Evolutionary conservation across 345 rosid genomes (phyloP).

Genomic region (Salix exigua): DNA sequence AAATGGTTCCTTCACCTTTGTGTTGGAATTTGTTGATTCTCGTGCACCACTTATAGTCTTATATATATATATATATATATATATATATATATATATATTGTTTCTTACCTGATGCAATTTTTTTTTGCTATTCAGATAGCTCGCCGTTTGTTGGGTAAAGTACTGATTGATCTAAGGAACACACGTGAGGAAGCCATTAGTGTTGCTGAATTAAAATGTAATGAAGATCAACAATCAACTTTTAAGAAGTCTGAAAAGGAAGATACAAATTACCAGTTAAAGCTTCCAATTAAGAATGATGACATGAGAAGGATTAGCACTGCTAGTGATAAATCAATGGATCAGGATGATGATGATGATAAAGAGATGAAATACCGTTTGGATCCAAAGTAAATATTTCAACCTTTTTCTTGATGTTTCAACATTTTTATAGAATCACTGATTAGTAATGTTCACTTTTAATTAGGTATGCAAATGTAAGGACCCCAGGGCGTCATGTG

Average conservation of each 20-base stretch:
- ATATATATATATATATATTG: neutral
- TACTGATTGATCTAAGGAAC: conserved; percentile 93
- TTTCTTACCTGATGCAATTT: neutral
- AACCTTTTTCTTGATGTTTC: conserved; percentile 4
- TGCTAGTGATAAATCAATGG: conserved; percentile 60
- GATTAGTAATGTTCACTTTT: conserved; percentile 7
- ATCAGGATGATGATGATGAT: conserved; percentile 88
- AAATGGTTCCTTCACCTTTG: neutral
- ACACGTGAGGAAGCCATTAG: conserved; percentile 94
- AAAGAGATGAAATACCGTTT: conserved; percentile 91
- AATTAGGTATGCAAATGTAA: conserved; percentile 92
- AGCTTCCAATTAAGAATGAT: conserved; percentile 47
- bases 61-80: neutral
- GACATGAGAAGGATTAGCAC: conserved; percentile 57
- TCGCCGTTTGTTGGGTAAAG: conserved; percentile 89
- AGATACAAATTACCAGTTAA: conserved; percentile 47
- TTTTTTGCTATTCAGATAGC: conserved; percentile 58
- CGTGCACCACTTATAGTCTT: neutral
- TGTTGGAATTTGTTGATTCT: neutral
- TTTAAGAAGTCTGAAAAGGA: conserved; percentile 47
- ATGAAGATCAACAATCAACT: conserved; percentile 54
- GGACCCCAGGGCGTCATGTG: conserved; percentile 96
- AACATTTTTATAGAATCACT: neutral
- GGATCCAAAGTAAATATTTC: conserved; percentile 73
- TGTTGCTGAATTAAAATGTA: conserved; percentile 79